phyloP scores from a whole-genome alignment of 768 basidiomycete genomes.

The Lactifluus volemus region DNA sequence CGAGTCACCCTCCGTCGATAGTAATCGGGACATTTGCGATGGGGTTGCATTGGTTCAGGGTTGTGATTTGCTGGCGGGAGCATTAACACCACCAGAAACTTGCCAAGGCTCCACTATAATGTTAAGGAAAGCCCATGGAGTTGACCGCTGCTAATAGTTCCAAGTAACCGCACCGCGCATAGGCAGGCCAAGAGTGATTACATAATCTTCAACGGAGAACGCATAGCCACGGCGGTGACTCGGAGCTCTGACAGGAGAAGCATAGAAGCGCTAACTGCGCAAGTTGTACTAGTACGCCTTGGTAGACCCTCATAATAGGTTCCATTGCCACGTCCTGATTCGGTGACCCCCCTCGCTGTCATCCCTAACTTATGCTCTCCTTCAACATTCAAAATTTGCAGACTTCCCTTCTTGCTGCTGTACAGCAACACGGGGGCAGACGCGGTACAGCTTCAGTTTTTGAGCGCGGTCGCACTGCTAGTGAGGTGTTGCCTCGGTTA shows the following conservation, averaged over 20 bases:
- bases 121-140: too few relatives aligned
- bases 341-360: neutral
- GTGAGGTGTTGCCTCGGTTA: slow-evolving; percentile 37
- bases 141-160: too few relatives aligned
- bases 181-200: neutral
- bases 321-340: neutral
- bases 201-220: neutral
- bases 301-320: neutral
- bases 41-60: neutral
- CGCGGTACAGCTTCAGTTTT: neutral
- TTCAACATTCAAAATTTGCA: slow-evolving; percentile 8
- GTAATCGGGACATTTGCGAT: neutral
- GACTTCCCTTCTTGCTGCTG: slow-evolving; percentile 4
- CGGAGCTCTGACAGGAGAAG: too few relatives aligned
- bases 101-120: too few relatives aligned
- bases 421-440: neutral
- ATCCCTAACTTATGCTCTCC: slow-evolving; percentile 9
- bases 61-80: neutral
- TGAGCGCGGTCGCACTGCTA: slow-evolving; percentile 5
- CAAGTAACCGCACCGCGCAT: too few relatives aligned
- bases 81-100: too few relatives aligned
- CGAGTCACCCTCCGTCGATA: neutral
- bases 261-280: too few relatives aligned
- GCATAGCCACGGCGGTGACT: too few relatives aligned
- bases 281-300: neutral